phyloP scores from a whole-genome alignment of 164 flowering plant genomes.

The Nymphaea colorata region DNA sequence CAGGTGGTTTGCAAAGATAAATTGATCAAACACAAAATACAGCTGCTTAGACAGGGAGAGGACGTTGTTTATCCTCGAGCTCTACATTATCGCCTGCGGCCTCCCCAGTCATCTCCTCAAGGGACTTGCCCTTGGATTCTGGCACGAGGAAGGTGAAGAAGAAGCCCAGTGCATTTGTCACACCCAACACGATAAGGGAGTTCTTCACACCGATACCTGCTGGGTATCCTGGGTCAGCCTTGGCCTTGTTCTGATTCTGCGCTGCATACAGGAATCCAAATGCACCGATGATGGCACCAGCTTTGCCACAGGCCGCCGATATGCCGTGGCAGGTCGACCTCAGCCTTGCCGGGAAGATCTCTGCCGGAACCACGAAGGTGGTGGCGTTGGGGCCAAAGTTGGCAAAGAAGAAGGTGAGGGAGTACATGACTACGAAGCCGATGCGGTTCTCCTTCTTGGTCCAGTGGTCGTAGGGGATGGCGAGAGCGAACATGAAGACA shows the following conservation, averaged over 20 bases:
- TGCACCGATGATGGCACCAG: conserved; percentile 7
- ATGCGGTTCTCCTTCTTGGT: not conserved
- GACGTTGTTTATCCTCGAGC: not conserved
- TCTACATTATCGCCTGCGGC: not conserved
- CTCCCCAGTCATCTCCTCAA: conserved; percentile 8
- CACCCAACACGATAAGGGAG: conserved; percentile 6
- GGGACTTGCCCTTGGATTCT: conserved; percentile 9
- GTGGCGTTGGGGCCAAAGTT: conserved; percentile 10
- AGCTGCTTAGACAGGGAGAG: not conserved
- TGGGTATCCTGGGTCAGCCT: conserved; percentile 7
- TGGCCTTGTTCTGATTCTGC: conserved; percentile 1
- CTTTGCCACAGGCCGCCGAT: conserved; percentile 9
- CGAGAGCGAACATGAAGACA: conserved; percentile 10
- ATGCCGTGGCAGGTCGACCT: conserved; percentile 16
- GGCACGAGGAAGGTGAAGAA: conserved; percentile 7
- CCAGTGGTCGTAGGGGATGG: conserved; percentile 13
- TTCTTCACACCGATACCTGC: conserved; percentile 7
- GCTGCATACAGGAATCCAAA: conserved; percentile 11
- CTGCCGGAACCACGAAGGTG: conserved; percentile 8
- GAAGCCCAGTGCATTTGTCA: not conserved
- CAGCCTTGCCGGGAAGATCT: conserved; percentile 9
- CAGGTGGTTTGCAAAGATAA: not conserved
- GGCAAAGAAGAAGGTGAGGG: conserved; percentile 10
- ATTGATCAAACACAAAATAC: not conserved
- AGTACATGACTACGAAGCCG: conserved; percentile 10